phyloP scores from a whole-genome alignment of 2,329 filamentous ascomycete genomes.

The Calonectria montana region DNA sequence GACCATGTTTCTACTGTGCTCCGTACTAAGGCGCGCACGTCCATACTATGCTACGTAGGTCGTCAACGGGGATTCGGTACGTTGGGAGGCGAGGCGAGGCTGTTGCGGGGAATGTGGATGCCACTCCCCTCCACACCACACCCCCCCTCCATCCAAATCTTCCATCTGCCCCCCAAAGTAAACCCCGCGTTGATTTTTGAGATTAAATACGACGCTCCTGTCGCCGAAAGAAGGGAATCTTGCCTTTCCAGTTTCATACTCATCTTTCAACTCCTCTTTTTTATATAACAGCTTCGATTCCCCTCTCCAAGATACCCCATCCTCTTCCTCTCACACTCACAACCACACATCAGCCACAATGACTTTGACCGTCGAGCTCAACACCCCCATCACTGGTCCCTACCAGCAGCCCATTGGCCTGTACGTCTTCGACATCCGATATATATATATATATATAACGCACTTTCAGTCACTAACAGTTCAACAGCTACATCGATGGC shows the following conservation, averaged over 20 bases:
- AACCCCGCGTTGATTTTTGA: slow-evolving; percentile 39
- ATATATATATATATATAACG: neutral
- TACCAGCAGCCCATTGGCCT: slow-evolving; percentile 71
- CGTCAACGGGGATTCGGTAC: slow-evolving; percentile 17
- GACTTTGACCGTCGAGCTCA: slow-evolving; percentile 67
- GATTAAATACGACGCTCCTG: slow-evolving; percentile 43
- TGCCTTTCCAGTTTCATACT: slow-evolving; percentile 40
- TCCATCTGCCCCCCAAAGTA: slow-evolving; percentile 12
- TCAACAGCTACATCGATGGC: slow-evolving; percentile 86
- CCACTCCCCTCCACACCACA: slow-evolving; percentile 29
- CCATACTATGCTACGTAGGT: slow-evolving; percentile 2
- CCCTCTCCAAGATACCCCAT: slow-evolving; percentile 37
- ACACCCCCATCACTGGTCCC: slow-evolving; percentile 73
- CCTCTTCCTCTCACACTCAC: slow-evolving; percentile 25
- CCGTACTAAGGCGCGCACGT: slow-evolving; percentile 22
- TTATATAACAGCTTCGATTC: slow-evolving; percentile 31
- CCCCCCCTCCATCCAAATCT: slow-evolving; percentile 28
- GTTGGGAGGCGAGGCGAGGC: slow-evolving; percentile 41
- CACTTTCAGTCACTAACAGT: slow-evolving; percentile 32
- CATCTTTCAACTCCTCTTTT: slow-evolving; percentile 30
- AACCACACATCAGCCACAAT: slow-evolving; percentile 34
- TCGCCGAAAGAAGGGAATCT: slow-evolving; percentile 26
- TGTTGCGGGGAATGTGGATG: slow-evolving; percentile 43
- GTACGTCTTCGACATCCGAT: slow-evolving; percentile 54
- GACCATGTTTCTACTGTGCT: slow-evolving; percentile 6